Evolutionary conservation across 73 alveolate genomes (phyloP), one percentile per base, ranked within the genome.

Genomic region (Paraurostyla sp.): DNA sequence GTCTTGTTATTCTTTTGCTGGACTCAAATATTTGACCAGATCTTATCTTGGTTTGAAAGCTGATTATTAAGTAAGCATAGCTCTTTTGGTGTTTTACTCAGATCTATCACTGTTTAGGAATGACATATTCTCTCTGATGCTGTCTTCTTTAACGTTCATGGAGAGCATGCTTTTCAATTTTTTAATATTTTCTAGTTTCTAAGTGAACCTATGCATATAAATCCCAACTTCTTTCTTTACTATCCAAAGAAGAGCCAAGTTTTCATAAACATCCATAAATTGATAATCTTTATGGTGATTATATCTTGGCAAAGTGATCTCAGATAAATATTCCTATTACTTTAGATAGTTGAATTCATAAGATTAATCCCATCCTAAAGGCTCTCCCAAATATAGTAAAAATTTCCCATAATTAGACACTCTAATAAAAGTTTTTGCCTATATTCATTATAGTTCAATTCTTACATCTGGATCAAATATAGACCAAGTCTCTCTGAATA

Each of bases 401-500:
- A 78, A 78, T 35, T 52, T 78, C 6, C 75, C 75, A 54, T 51
- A 78, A 42, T 50, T 40, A 32, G 65, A 9, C 13, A 23, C 41
- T 54, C 78, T 78, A 7, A 78, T 78, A 52, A 78, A 78, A 22
- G 80, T 51, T 25, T 76, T 51, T 23, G 87, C 82, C 82, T 65
- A 65, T 18, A 35, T n/a, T n/a, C n/a, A n/a, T n/a, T n/a, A n/a
- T n/a, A n/a, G n/a, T n/a, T n/a, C n/a, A n/a, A n/a, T 6, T 36
- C 32, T 18, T 65, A 43, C 89, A 78, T 78, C 71, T 13, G 89
- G 89, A 43, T 78, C 89, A 52, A 78, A 78, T 22, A 49, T 32
- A 2, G 89, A 46, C 89, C 89, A 78, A 15, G 46, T 78, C n/a
- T 78, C 89, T 78, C 89, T 78, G 30, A 78, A 78, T n/a, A 16